These are phyloP conservation scores for Symbiodinium pilosum DNA, from an alignment of 73 alveolate genomes.

Conservation along the genomic window DNA sequence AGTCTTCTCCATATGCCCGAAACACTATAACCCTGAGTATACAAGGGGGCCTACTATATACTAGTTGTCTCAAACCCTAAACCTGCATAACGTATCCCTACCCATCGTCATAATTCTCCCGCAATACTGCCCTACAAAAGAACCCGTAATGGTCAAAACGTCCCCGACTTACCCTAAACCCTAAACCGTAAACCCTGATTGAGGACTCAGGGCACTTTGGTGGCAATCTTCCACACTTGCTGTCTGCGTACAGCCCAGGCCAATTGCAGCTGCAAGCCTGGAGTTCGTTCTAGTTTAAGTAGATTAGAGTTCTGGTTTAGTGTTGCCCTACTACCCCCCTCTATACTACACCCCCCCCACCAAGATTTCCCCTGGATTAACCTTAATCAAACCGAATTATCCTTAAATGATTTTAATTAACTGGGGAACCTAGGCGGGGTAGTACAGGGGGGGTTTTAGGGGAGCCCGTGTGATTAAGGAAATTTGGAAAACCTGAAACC, in stretches of 20 bases:
- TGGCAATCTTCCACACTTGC: neutral
- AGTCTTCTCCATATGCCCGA: too few species aligned
- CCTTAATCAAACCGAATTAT: neutral
- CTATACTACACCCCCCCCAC: neutral
- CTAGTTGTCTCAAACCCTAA: neutral
- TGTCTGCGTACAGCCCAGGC: slow-evolving; percentile 79
- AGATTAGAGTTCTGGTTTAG: neutral
- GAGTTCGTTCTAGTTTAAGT: neutral
- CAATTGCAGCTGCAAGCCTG: slow-evolving; percentile 46
- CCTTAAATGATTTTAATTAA: too few species aligned
- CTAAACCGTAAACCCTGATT: too few species aligned
- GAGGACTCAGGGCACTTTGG: too few species aligned
- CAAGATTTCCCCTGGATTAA: neutral
- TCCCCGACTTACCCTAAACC: too few species aligned
- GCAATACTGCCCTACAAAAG: neutral
- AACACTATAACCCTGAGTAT: too few species aligned
- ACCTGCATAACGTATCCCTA: neutral
- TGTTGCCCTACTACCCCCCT: too few species aligned
- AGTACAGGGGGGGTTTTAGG: too few species aligned
- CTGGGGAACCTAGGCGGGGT: too few species aligned
- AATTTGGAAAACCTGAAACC: too few species aligned
- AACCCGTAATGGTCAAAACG: neutral
- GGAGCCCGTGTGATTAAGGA: too few species aligned
- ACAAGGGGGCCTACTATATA: too few species aligned
- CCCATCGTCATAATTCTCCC: neutral